These are phyloP conservation scores for Sugiyamaella castrensis DNA, from an alignment of 1,139 yeast species.

Conservation along the genomic window DNA sequence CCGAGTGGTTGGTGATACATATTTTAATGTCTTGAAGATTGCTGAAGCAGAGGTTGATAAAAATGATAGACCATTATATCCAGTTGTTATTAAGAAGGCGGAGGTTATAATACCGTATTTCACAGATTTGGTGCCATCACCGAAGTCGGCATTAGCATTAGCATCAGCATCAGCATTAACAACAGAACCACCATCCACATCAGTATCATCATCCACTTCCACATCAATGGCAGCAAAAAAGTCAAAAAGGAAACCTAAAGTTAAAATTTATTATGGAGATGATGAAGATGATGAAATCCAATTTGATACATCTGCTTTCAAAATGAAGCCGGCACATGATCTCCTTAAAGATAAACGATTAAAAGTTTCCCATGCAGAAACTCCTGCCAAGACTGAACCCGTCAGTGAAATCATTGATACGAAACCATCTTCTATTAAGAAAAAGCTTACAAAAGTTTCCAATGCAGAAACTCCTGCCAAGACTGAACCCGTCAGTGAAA, in stretches of 20 bases:
- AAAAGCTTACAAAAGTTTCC: neutral
- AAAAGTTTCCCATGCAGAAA: neutral
- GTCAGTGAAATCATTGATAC: neutral
- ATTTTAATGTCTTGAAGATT: slow-evolving; percentile 53
- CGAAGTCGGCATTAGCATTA: neutral
- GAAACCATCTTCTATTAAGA: neutral
- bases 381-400: slow-evolving; percentile 9
- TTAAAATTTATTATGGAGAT: slow-evolving; percentile 30
- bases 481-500: slow-evolving; percentile 9
- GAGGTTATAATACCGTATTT: slow-evolving; percentile 52
- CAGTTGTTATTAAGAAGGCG: slow-evolving; percentile 45
- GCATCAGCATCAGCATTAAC: neutral
- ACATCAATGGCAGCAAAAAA: slow-evolving; percentile 8
- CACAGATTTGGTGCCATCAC: slow-evolving; percentile 39
- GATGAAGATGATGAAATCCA: slow-evolving; percentile 35
- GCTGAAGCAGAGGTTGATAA: slow-evolving; percentile 48
- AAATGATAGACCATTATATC: slow-evolving; percentile 49
- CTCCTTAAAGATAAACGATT: slow-evolving; percentile 26
- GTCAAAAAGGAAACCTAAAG: slow-evolving; percentile 20
- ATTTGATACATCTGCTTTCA: slow-evolving; percentile 37
- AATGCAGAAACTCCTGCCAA: neutral
- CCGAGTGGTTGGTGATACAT: slow-evolving; percentile 56
- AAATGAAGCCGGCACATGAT: slow-evolving; percentile 53
- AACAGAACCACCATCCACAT: neutral
- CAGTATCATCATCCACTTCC: neutral